These are phyloP conservation scores for Edaphochlamys debaryana DNA, from an alignment of 139 green algal species.

Conservation along the genomic window DNA sequence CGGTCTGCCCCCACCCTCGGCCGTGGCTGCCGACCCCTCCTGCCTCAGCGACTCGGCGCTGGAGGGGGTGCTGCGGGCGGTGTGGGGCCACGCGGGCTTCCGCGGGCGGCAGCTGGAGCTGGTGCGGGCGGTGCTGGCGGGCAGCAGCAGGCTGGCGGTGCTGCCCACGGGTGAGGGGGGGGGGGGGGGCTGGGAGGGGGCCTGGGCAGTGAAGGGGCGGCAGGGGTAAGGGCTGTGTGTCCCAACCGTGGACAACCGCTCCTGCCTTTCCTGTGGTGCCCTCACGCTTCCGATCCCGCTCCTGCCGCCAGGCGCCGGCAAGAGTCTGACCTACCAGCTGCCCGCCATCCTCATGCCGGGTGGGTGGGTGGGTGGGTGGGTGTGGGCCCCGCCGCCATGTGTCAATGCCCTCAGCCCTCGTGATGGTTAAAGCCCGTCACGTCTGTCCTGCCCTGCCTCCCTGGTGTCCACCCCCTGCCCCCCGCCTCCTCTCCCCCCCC, in stretches of 20 bases:
- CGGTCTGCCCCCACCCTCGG: too few species aligned
- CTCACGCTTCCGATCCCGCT: not conserved
- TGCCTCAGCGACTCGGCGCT: conserved; percentile 55
- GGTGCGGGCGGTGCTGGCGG: conserved; percentile 73
- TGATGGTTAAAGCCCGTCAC: too few species aligned
- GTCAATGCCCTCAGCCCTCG: too few species aligned
- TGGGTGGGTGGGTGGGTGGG: conserved; percentile 3
- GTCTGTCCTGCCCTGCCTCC: too few species aligned
- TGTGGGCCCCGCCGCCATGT: too few species aligned
- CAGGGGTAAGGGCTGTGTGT: too few species aligned
- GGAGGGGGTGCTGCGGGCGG: conserved; percentile 30
- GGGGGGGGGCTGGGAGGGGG: not conserved
- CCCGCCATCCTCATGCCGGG: conserved; percentile 84
- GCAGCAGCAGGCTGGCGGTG: conserved; percentile 80
- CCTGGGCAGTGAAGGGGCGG: too few species aligned
- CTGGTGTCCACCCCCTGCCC: too few species aligned
- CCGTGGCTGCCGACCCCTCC: too few species aligned
- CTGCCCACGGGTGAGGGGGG: conserved; percentile 77
- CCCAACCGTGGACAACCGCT: too few species aligned
- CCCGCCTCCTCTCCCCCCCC: not conserved
- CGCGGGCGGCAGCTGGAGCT: conserved; percentile 82
- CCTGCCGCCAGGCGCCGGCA: conserved; percentile 73
- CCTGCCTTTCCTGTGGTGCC: too few species aligned
- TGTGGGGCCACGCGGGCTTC: conserved; percentile 79
- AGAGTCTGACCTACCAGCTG: conserved; percentile 94